Evolutionary conservation across 306 rosid genomes (phyloP), one percentile per base, ranked within the genome.

Genomic region (Chamaecrista fasciculata): DNA sequence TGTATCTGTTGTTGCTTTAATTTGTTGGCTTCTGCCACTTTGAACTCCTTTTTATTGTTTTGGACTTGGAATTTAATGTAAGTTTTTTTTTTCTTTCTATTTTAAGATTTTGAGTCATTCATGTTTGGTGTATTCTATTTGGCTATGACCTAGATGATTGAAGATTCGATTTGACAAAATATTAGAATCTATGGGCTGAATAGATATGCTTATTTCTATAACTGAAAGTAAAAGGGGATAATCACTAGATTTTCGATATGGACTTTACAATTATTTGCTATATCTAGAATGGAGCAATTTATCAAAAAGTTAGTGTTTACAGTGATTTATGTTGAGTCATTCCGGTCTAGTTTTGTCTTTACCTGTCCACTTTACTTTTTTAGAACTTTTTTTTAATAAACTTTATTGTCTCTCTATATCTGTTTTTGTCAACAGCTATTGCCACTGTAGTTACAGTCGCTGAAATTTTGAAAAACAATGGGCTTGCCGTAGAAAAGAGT

Each of bases 371-470:
- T 25, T 48, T 59, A 19, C 55, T 0, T 69, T 46, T 10, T 23
- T 37, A 8, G n/a, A 29, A 58, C 23, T 10, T 33, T 24, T 24
- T 25, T 25, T 25, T 23, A n/a, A 25, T 46, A 10, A 49, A 37
- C 28, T 62, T 31, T 46, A 61, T 60, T 61, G 18, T 2, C 23
- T 50, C 70, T 50, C 16, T 49, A 2, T 31, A 16, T 31, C 8
- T 78, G 62, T 58, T 16, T 60, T 78, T 26, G 5, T 53, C 42
- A 55, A 55, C 84, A 89, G 96, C 96, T 42, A 89, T 89, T 71
- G 87, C 96, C 2, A 89, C 96, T 0, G 96, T 89, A 25, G 96
- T 89, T 37, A 87, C 96, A 31, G 84, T 89, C 79, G 89, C 96
- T 51, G 96, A 89, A 72, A 89, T 89, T 40, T 69, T 89, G 86